Conservation (phyloP, 768 basidiomycete species). For the Russula sp. region DNA sequence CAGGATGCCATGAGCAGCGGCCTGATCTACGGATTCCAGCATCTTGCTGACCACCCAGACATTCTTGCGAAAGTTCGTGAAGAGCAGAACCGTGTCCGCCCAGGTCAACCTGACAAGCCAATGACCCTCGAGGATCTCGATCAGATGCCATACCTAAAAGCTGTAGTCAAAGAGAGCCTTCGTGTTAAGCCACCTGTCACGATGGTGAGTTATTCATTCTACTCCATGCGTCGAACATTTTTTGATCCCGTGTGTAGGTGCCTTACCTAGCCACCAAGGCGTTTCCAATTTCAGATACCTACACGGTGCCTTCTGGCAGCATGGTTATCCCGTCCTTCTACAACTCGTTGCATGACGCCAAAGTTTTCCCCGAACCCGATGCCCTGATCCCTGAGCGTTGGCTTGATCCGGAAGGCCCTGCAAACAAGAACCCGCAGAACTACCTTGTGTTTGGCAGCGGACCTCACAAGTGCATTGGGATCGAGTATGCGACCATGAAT, state of each 20-base stretch:
- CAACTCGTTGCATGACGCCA: slow-evolving; percentile 85
- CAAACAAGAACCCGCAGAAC: slow-evolving; percentile 84
- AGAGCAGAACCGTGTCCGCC: slow-evolving; percentile 81
- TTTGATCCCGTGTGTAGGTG: slow-evolving; percentile 42
- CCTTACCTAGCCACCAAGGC: slow-evolving; percentile 87
- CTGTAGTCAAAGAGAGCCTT: slow-evolving; percentile 90
- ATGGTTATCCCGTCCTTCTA: slow-evolving; percentile 96
- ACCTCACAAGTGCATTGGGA: slow-evolving; percentile 86
- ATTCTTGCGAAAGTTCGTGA: slow-evolving; percentile 81
- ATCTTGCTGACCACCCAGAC: slow-evolving; percentile 87
- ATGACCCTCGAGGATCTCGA: slow-evolving; percentile 86
- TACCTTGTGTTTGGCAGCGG: slow-evolving; percentile 94
- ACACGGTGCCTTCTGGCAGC: slow-evolving; percentile 83
- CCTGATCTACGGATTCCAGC: slow-evolving; percentile 93
- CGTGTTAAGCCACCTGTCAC: slow-evolving; percentile 90
- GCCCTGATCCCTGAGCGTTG: slow-evolving; percentile 83
- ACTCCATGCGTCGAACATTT: slow-evolving; percentile 1
- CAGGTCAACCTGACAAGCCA: slow-evolving; percentile 65
- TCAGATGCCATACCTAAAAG: slow-evolving; percentile 86
- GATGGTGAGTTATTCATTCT: slow-evolving; percentile 54
- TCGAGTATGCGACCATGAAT: slow-evolving; percentile 91
- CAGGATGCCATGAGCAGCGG: slow-evolving; percentile 99
- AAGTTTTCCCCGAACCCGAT: slow-evolving; percentile 83
- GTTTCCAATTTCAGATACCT: slow-evolving; percentile 88
- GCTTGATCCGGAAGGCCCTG: slow-evolving; percentile 73